Evolutionary conservation across 371 early-diverging fungal species (phyloP), one percentile per base, ranked within the genome.

Genomic region (Apophysomyces sp.): DNA sequence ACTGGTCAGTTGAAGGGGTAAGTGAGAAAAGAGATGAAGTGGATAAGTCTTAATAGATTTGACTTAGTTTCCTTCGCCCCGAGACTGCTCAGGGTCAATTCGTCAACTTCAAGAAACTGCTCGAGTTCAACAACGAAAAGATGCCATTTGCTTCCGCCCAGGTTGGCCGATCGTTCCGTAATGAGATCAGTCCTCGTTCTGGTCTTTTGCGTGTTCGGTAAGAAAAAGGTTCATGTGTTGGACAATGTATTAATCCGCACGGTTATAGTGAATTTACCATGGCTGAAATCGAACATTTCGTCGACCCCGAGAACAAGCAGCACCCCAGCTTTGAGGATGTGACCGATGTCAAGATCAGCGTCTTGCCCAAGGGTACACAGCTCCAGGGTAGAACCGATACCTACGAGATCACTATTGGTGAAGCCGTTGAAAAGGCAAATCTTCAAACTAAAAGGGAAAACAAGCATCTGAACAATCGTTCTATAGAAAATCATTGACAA

Each of bases 31-130:
- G 12, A 11, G 39, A 18, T 12, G 21, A 8, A 31, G 3, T 41
- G 30, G 31, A 29, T 51, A 57, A 32, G 30, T 30, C 31, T n/a
- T 26, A 57, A 64, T 28, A 62, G 39, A 36, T 18, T 15, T 52
- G 32, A 13, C 8, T 13, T 60, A 86, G 90, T 68, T 99, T 88
- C 83, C 85, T 99, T 67, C 90, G 99, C 58, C 99, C 99, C 58
- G 99, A 99, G 83, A 99, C 99, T 16, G 99, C 99, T 39, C 99
- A 99, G 85, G 98, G 99, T 67, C 99, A 99, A 81, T 99, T 99
- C 83, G 75, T 98, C 55, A 99, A 99, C 90, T 99, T 99, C 69
- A 96, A 97, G 83, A 84, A 92, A 31, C 87, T 99, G 39, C 88
- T 97, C 41, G 99, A 99, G 73, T 95, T 92, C 82, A 99, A 99